A percentile compares a stretch with the other conserved stretches of the same genome.
phyloP scores from a whole-genome alignment of 2,329 filamentous ascomycete species.

The Fusarium redolens region DNA sequence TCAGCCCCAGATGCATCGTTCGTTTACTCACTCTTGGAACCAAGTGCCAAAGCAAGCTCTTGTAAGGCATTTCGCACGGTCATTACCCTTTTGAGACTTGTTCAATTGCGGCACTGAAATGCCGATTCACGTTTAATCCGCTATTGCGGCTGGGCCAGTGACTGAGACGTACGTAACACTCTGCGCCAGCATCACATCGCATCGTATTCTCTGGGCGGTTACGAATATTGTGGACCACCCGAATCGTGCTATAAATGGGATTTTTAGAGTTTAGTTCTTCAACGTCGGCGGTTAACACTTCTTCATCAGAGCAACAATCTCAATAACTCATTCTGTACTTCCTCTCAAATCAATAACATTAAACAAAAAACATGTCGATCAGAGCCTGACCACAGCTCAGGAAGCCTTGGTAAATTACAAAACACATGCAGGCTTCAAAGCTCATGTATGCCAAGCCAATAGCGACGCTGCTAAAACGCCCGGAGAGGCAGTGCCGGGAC shows the following conservation, averaged over 20 bases:
- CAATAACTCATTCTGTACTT: not conserved
- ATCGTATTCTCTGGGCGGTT: not conserved
- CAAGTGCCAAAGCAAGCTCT: not conserved
- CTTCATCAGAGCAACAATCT: not conserved
- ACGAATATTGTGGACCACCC: constrained; percentile 3
- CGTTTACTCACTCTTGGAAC: not conserved
- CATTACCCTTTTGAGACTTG: not conserved
- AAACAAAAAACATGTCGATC: too few species aligned
- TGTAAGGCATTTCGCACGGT: not conserved
- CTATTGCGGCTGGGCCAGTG: constrained; percentile 4
- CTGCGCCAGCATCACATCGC: constrained; percentile 5
- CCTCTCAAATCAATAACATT: too few species aligned
- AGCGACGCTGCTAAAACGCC: not conserved
- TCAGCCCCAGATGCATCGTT: not conserved
- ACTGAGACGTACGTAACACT: not conserved
- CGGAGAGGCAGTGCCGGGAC: constrained; percentile 25
- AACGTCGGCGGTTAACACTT: not conserved
- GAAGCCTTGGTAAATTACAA: not conserved
- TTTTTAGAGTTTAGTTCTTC: not conserved
- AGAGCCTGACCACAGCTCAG: not conserved
- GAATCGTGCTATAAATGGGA: not conserved
- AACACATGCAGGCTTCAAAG: not conserved
- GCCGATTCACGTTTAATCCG: not conserved
- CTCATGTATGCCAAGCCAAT: constrained; percentile 3
- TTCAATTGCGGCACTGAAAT: not conserved